phyloP scores from a whole-genome alignment of 2,329 filamentous ascomycete species.

The Xylariaceae sp. region DNA sequence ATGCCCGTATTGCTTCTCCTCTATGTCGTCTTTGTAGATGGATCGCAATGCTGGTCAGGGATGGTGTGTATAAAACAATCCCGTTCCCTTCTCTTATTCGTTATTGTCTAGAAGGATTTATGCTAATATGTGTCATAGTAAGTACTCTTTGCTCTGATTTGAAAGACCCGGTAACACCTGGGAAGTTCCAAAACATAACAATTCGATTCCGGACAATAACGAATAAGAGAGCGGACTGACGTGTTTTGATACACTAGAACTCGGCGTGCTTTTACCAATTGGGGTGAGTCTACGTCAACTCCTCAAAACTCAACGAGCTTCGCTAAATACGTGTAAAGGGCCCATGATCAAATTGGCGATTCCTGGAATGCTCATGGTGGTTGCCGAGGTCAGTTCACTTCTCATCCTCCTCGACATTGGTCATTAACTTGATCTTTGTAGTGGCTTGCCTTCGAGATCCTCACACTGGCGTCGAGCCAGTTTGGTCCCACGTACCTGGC shows the following conservation, averaged over 20 bases:
- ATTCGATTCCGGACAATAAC: too few species aligned
- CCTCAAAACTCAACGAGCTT: not conserved
- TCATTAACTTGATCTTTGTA: too few species aligned
- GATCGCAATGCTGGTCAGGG: constrained; percentile 76
- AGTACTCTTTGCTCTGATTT: too few species aligned
- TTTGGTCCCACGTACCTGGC: constrained; percentile 77
- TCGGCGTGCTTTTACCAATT: constrained; percentile 66
- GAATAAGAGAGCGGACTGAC: too few species aligned
- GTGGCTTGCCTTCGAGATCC: constrained; percentile 86
- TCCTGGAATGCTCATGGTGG: constrained; percentile 88
- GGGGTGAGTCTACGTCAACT: constrained; percentile 41
- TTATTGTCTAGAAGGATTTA: too few species aligned
- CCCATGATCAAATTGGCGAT: constrained; percentile 83
- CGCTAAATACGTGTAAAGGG: constrained; percentile 29
- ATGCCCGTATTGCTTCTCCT: constrained; percentile 68
- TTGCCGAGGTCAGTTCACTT: constrained; percentile 57
- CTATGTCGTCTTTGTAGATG: constrained; percentile 69
- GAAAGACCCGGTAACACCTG: too few species aligned
- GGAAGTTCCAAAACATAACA: too few species aligned
- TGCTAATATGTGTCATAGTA: too few species aligned
- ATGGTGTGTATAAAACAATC: too few species aligned
- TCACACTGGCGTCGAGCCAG: constrained; percentile 77
- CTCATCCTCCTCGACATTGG: too few species aligned
- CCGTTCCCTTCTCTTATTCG: too few species aligned
- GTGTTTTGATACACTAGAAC: too few species aligned